A percentile compares a stretch with the other conserved stretches of the same genome.
Conservation (phyloP, 768 basidiomycete species). For the Lentinula detonsa region DNA sequence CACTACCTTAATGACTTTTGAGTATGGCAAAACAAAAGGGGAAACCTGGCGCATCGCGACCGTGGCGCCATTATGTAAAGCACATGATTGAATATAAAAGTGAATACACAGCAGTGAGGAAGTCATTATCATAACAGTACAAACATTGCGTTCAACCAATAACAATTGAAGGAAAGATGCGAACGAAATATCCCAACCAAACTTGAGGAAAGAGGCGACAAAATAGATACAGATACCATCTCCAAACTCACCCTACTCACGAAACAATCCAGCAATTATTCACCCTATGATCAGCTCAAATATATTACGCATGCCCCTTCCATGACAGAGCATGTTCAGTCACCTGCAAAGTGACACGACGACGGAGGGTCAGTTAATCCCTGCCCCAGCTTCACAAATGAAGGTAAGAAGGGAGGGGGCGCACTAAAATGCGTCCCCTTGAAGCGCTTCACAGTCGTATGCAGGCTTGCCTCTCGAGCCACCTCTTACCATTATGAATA, state of each 20-base stretch:
- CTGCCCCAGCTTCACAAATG: background rate
- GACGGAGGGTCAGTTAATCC: background rate
- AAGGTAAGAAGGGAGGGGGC: background rate
- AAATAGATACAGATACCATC: background rate
- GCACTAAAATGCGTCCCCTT: background rate
- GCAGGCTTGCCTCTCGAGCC: background rate
- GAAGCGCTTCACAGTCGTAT: background rate
- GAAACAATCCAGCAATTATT: background rate
- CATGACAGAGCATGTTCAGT: background rate
- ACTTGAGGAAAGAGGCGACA: background rate
- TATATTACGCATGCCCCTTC: background rate
- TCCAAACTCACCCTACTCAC: background rate
- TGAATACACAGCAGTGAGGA: background rate
- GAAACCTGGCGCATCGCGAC: too few relatives aligned
- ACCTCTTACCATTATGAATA: background rate
- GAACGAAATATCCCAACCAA: background rate
- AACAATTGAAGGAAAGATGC: too few relatives aligned
- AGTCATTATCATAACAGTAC: background rate
- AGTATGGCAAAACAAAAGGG: too few relatives aligned
- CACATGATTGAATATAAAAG: background rate
- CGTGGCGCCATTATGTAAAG: too few relatives aligned
- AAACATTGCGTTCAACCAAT: background rate
- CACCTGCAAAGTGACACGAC: background rate
- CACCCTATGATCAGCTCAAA: background rate
- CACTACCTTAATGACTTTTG: too few relatives aligned